A percentile compares a stretch with the other conserved stretches of the same genome.
phyloP scores from a whole-genome alignment of 1,284 basidiomycete species.

The Rhodotorula sp. region DNA sequence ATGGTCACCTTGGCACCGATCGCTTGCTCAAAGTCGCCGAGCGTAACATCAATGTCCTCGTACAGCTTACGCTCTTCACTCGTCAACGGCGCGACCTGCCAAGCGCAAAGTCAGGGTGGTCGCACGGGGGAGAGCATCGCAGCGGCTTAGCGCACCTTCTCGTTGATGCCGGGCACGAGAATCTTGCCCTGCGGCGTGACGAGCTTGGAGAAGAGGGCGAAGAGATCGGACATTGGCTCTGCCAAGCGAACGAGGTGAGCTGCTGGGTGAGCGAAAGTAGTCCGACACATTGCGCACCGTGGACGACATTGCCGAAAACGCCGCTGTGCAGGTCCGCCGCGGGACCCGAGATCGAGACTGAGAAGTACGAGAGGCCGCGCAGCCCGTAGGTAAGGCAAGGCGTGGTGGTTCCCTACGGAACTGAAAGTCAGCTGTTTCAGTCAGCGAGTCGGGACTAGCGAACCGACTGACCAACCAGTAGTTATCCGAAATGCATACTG shows the following conservation, averaged over 20 bases:
- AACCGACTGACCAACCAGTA: slow-evolving; percentile 29
- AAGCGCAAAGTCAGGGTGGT: neutral
- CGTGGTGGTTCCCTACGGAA: slow-evolving; percentile 46
- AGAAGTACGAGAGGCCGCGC: slow-evolving; percentile 88
- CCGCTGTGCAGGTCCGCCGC: slow-evolving; percentile 87
- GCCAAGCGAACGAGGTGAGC: neutral
- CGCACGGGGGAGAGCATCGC: neutral
- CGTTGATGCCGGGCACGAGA: slow-evolving; percentile 85
- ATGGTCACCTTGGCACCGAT: slow-evolving; percentile 76
- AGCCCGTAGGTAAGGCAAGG: slow-evolving; percentile 50
- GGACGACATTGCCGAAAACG: slow-evolving; percentile 50
- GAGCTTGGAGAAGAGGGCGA: slow-evolving; percentile 64
- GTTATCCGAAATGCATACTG: slow-evolving; percentile 73
- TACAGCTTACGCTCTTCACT: slow-evolving; percentile 66
- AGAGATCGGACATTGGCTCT: slow-evolving; percentile 69
- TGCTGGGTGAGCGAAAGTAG: neutral
- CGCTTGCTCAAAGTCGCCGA: slow-evolving; percentile 67
- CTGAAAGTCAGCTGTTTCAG: neutral
- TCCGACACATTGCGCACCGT: slow-evolving; percentile 25
- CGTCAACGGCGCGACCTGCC: slow-evolving; percentile 64
- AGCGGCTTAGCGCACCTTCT: slow-evolving; percentile 54
- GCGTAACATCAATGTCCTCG: slow-evolving; percentile 49
- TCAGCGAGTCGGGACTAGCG: too few relatives aligned
- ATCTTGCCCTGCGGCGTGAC: slow-evolving; percentile 81
- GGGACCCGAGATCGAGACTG: slow-evolving; percentile 78